These are phyloP conservation scores for Zopfochytrium polystomum DNA, from an alignment of 371 early-diverging fungal genomes.

Conservation along the genomic window DNA sequence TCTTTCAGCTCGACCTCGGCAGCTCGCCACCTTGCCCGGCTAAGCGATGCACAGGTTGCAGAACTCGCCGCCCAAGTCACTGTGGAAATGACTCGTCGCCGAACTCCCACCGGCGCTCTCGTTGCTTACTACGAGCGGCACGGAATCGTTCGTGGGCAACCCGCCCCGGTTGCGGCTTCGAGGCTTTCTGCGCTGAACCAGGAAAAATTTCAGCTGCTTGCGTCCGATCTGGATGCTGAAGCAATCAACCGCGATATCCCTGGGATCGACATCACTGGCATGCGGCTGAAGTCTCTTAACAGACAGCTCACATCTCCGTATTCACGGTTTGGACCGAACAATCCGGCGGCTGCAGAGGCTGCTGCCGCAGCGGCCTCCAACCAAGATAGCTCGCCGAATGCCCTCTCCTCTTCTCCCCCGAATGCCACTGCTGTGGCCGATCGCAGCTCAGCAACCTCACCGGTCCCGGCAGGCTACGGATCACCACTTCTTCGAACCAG, in stretches of 20 bases:
- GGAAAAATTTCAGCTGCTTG: constrained; percentile 25
- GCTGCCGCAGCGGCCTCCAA: no score
- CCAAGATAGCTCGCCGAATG: no score
- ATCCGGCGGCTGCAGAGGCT: no score
- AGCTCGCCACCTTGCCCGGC: constrained; percentile 21
- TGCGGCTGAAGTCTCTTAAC: no score
- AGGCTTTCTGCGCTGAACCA: constrained; percentile 25
- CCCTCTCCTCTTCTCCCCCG: no score
- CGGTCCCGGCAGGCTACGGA: no score
- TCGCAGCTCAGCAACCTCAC: no score
- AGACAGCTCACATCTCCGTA: no score
- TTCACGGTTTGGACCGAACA: no score
- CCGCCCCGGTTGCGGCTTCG: constrained; percentile 17
- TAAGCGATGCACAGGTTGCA: constrained; percentile 26
- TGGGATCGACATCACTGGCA: constrained; percentile 22
- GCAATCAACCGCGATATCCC: constrained; percentile 27
- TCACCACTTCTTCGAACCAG: no score
- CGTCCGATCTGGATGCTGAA: constrained; percentile 27
- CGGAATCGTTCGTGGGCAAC: background rate
- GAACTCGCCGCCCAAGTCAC: constrained; percentile 26
- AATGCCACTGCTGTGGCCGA: no score
- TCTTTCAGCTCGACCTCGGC: no score
- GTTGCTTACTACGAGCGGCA: constrained; percentile 15
- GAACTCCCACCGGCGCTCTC: constrained; percentile 26
- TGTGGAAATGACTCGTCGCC: constrained; percentile 19